Conservation (phyloP, 2,329 filamentous ascomycete species). For the Diaporthe eres region DNA sequence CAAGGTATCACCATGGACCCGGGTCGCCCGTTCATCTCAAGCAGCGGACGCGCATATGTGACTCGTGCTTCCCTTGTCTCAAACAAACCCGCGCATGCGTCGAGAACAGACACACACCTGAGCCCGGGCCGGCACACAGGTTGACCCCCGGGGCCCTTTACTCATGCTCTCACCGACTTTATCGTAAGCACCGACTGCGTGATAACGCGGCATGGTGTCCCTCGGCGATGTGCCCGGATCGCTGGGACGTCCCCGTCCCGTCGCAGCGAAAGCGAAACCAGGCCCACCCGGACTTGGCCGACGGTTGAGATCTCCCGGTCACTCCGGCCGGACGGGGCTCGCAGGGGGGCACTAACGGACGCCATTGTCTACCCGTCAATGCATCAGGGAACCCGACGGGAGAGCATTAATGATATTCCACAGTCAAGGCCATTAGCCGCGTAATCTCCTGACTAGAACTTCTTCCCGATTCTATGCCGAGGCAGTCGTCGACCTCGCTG, state of each 20-base stretch:
- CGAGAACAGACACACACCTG: slow-evolving; percentile 20
- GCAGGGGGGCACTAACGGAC: slow-evolving; percentile 24
- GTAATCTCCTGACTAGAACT: slow-evolving; percentile 9
- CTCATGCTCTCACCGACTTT: slow-evolving; percentile 31
- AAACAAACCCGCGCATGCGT: slow-evolving; percentile 10
- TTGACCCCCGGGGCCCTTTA: neutral
- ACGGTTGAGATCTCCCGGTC: slow-evolving; percentile 34
- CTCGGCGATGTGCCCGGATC: slow-evolving; percentile 24
- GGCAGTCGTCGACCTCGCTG: neutral
- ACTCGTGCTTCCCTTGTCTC: slow-evolving; percentile 16
- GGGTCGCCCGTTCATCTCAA: slow-evolving; percentile 14
- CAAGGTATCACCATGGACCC: slow-evolving; percentile 24
- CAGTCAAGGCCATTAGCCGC: slow-evolving; percentile 14
- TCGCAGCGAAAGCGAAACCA: slow-evolving; percentile 23
- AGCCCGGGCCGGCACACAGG: slow-evolving; percentile 14
- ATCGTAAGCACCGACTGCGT: slow-evolving; percentile 21
- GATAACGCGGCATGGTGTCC: slow-evolving; percentile 7
- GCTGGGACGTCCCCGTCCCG: slow-evolving; percentile 27
- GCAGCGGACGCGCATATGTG: slow-evolving; percentile 14
- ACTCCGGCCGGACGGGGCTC: slow-evolving; percentile 33
- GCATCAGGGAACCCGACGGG: slow-evolving; percentile 12
- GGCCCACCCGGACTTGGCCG: slow-evolving; percentile 35
- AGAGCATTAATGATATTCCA: slow-evolving; percentile 15
- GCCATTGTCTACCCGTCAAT: slow-evolving; percentile 23
- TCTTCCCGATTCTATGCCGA: slow-evolving; percentile 12